phyloP scores from a whole-genome alignment of 73 alveolate genomes.

The Paramecium pentaurelia region DNA sequence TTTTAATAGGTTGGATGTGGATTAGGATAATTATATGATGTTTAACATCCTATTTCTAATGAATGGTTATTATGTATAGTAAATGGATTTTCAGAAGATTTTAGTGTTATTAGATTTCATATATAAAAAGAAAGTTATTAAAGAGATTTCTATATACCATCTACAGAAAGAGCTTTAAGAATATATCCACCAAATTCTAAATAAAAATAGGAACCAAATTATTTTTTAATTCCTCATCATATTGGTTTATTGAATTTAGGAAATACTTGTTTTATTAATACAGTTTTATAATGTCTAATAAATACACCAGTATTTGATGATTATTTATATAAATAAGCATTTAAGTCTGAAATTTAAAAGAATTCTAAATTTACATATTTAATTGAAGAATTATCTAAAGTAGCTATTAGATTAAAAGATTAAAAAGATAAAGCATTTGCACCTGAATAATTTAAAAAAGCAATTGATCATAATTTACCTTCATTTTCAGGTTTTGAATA shows the following conservation, averaged over 20 bases:
- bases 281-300: slow-evolving; percentile 71
- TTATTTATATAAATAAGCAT: slow-evolving; percentile 43
- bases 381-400: slow-evolving; percentile 27
- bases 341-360: slow-evolving; percentile 3
- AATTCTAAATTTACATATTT: neutral
- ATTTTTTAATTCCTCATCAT: slow-evolving; percentile 7
- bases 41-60: slow-evolving; percentile 34
- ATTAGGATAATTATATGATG: neutral
- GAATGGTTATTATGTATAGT: slow-evolving; percentile 35
- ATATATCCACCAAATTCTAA: slow-evolving; percentile 3
- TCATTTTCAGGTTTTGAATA: slow-evolving; percentile 63
- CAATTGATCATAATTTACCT: slow-evolving; percentile 56
- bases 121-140: neutral
- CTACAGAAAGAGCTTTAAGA: neutral
- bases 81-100: slow-evolving; percentile 10
- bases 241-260: slow-evolving; percentile 78
- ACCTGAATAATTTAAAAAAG: slow-evolving; percentile 48
- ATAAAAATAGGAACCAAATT: neutral
- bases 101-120: neutral
- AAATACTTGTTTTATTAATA: slow-evolving; percentile 81
- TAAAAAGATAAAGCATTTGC: slow-evolving; percentile 3
- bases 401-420: neutral
- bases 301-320: slow-evolving; percentile 71
- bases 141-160: neutral
- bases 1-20: neutral